Conservation (phyloP, 2,329 filamentous ascomycete species). For the Teratosphaeria gauchensis region DNA sequence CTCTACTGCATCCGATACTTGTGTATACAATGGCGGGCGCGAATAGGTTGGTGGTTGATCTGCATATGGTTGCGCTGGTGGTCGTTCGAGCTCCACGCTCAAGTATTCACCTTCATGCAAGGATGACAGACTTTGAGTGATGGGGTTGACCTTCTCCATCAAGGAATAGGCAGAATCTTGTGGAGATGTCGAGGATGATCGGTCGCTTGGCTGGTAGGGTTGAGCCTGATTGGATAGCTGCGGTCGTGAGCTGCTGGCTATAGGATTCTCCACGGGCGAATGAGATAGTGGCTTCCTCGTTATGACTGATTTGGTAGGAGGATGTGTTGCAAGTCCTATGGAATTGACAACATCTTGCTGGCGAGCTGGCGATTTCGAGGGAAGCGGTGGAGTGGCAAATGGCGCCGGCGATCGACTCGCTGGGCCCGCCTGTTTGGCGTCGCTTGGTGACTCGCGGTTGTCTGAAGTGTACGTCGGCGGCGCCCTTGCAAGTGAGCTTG, state of each 20-base stretch:
- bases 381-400: background rate
- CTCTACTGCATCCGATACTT: background rate
- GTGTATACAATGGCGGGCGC: background rate
- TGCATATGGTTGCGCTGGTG: background rate
- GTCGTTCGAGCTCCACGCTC: slow-evolving; percentile 5
- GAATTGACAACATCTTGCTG: background rate
- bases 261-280: background rate
- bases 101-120: slow-evolving; percentile 1
- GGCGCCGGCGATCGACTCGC: background rate
- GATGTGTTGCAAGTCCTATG: background rate
- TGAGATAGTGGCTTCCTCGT: background rate
- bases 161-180: background rate
- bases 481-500: background rate
- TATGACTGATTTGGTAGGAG: background rate
- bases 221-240: background rate
- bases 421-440: background rate
- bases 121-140: slow-evolving; percentile 4
- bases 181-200: background rate
- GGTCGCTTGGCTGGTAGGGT: background rate
- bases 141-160: slow-evolving; percentile 5
- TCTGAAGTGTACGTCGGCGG: background rate
- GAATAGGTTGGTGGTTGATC: slow-evolving; percentile 5
- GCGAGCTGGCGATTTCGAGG: background rate
- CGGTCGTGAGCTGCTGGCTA: background rate
- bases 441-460: background rate